Evolutionary conservation across 2,329 filamentous ascomycete species (phyloP), one percentile per base, ranked within the genome.

Genomic region (Falciphora oryzae): DNA sequence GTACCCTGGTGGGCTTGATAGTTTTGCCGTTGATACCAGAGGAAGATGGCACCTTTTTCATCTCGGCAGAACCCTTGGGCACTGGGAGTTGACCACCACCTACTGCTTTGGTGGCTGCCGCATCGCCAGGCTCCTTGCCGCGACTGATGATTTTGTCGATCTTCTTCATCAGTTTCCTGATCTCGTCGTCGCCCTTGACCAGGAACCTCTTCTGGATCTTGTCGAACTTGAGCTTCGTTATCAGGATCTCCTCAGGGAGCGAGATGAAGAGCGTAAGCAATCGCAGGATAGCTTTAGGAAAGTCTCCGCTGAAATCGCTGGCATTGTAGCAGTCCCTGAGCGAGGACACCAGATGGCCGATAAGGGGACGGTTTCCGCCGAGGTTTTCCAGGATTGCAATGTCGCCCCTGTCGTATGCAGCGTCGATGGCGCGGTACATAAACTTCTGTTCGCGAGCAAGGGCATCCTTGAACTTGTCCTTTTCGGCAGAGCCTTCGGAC

Each of bases 151-250:
- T 63, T n/a, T 57, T 57, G 13, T 44, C 56, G 22, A 79, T 78
- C 66, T 68, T 81, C 50, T 82, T 80, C 5, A 89, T 84, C 60
- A 88, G 77, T 5, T 81, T 81, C 69, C 88, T 88, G 61, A 86
- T 84, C 63, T 88, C 84, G 0, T 83, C 81, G 70, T 90, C 87
- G 31, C 86, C 88, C 70, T 86, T 87, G 70, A 85, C 88, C 66
- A 81, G 82, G 71, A 89, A 85, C 11, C 85, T 82, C 66, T 85
- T 85, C 57, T 87, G 81, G 22, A 90, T 83, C 64, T 84, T 86
- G 65, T 85, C 83, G 65, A 92, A 84, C 70, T 90, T 90, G 57
- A 86, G 83, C 66, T 84, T 87, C 68, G 87, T 84, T 57, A 87
- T 76, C 50, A 86, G 73, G 59, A 81, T 80, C 66, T 83, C 85